Percentiles rank a stretch among this genome's conserved stretches.
phyloP scores from a whole-genome alignment of 495 filamentous ascomycete genomes.

The Lasiosphaeriaceae sp. region DNA sequence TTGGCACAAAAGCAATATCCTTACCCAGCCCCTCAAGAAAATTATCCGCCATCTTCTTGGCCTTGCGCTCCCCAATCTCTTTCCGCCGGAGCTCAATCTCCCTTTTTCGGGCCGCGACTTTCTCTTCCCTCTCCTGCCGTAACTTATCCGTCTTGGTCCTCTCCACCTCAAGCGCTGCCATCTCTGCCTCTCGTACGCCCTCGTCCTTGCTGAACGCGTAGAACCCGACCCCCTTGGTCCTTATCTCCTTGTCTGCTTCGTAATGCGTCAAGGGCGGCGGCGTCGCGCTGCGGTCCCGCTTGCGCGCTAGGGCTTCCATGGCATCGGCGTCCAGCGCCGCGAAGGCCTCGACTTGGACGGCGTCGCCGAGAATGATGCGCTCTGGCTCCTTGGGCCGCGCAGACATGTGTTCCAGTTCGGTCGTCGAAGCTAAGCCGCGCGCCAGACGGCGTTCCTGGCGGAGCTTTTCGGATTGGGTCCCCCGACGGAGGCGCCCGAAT shows the following conservation, averaged over 20 bases:
- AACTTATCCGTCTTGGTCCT: conserved; percentile 63
- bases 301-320: conserved; percentile 69
- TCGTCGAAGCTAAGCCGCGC: conserved; percentile 41
- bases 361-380: conserved; percentile 77
- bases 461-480: conserved; percentile 60
- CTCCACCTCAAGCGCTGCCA: conserved; percentile 66
- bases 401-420: conserved; percentile 43
- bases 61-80: conserved; percentile 53
- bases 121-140: conserved; percentile 51
- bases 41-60: conserved; percentile 64
- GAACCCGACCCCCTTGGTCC: conserved; percentile 86
- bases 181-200: conserved; percentile 62
- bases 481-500: conserved; percentile 72
- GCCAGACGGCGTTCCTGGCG: conserved; percentile 46
- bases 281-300: conserved; percentile 69
- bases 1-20: conserved; percentile 15
- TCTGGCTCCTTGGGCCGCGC: conserved; percentile 57
- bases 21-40: conserved; percentile 60
- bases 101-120: conserved; percentile 33
- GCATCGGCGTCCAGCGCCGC: conserved; percentile 57
- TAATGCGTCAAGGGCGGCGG: conserved; percentile 80
- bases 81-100: conserved; percentile 53
- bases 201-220: conserved; percentile 77
- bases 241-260: conserved; percentile 73
- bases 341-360: conserved; percentile 78